Percentiles rank a stretch among this genome's conserved stretches.
phyloP scores from a whole-genome alignment of 345 rosid genomes.

The Aegle marmelos region DNA sequence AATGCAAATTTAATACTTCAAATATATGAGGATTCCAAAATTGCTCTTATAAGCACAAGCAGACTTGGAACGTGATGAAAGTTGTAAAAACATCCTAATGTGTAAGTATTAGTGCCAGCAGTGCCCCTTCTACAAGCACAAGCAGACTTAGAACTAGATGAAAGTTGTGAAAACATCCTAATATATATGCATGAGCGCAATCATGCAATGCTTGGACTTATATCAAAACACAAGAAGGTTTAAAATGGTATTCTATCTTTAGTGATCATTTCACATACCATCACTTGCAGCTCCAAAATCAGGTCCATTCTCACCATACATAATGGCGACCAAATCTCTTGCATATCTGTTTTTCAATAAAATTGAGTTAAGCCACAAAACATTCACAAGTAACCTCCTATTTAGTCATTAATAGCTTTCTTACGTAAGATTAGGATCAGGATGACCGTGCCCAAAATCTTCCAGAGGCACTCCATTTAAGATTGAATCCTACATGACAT shows the following conservation, averaged over 20 bases:
- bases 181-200: not conserved
- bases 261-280: conserved; percentile 43
- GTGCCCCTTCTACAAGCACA: not conserved
- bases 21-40: not conserved
- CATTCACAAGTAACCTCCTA: conserved; percentile 5
- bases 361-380: conserved; percentile 11
- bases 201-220: not conserved
- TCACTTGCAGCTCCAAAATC: conserved; percentile 98
- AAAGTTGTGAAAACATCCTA: not conserved
- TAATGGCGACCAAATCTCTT: conserved; percentile 74
- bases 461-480: conserved; percentile 79
- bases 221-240: conserved; percentile 1
- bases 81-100: not conserved
- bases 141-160: not conserved
- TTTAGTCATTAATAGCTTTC: conserved; percentile 22
- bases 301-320: conserved; percentile 81
- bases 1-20: not conserved
- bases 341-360: conserved; percentile 65
- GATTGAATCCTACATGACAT: conserved; percentile 68
- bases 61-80: not conserved
- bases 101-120: not conserved
- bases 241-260: not conserved
- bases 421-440: conserved; percentile 95
- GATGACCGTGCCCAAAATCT: conserved; percentile 98
- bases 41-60: not conserved